Conservation (phyloP, 1,139 yeast species). For the Kazachstania sp. region DNA sequence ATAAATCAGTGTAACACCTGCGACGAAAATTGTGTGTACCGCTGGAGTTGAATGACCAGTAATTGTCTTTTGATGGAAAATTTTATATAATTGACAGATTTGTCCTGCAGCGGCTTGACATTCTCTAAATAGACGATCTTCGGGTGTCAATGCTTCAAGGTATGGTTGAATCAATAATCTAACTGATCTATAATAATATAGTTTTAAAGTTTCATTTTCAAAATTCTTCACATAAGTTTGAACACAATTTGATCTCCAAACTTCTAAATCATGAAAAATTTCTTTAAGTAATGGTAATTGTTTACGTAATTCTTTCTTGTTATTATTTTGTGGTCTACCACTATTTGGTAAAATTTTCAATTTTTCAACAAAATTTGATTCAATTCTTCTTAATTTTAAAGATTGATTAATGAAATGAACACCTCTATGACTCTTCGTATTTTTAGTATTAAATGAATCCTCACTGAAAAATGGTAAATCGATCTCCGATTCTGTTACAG, state of each 20-base stretch:
- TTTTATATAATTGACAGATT: conserved; percentile 48
- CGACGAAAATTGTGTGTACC: conserved; percentile 52
- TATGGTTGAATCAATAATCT: conserved; percentile 51
- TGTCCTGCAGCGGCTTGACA: conserved; percentile 60
- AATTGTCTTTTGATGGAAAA: conserved; percentile 48
- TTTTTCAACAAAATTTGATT: conserved; percentile 46
- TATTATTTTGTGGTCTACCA: conserved; percentile 2
- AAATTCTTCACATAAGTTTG: conserved; percentile 32
- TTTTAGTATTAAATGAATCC: conserved; percentile 21
- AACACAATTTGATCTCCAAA: conserved; percentile 43
- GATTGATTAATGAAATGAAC: conserved; percentile 45
- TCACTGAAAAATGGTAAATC: conserved; percentile 39
- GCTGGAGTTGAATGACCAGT: conserved; percentile 53
- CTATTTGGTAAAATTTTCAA: conserved; percentile 35
- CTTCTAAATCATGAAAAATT: conserved; percentile 40
- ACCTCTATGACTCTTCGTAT: conserved; percentile 18
- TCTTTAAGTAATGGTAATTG: conserved; percentile 39
- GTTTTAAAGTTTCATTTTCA: conserved; percentile 44
- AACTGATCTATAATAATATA: conserved; percentile 48
- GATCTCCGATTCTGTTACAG: conserved; percentile 39
- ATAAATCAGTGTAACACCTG: conserved; percentile 52
- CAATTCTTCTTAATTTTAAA: conserved; percentile 44
- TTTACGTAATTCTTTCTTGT: conserved; percentile 14
- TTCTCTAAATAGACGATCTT: conserved; percentile 46
- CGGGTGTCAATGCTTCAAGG: conserved; percentile 47